Conservation (phyloP, 179 eudicot genomes). For the Actinidia arguta region DNA sequence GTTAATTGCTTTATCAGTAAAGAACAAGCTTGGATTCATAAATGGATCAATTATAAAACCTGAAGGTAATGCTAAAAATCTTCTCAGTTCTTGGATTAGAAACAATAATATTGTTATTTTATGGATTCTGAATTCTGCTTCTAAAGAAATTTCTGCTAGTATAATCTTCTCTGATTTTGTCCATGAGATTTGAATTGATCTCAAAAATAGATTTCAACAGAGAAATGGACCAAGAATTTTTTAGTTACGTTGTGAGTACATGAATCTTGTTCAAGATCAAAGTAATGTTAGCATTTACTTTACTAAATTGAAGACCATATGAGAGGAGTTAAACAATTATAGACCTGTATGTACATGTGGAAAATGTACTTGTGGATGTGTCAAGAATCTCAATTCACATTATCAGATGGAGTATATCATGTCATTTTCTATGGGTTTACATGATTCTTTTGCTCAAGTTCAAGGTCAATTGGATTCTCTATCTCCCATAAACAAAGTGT, state of each 20-base stretch:
- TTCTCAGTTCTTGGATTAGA: background rate
- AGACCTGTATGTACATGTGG: background rate
- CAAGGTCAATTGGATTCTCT: background rate
- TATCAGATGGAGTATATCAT: background rate
- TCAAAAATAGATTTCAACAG: background rate
- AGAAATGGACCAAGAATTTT: too few relatives aligned
- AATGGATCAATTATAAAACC: too few relatives aligned
- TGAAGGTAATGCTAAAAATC: background rate
- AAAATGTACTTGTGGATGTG: background rate
- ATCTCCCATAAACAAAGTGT: background rate
- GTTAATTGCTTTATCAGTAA: too few relatives aligned
- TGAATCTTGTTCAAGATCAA: background rate
- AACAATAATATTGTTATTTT: constrained; percentile 7
- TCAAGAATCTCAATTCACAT: background rate
- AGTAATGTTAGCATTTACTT: background rate
- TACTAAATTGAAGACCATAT: background rate
- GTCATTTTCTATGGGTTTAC: background rate
- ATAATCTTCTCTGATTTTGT: background rate
- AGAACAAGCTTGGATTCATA: too few relatives aligned
- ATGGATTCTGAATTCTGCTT: background rate
- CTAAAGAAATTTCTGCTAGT: background rate
- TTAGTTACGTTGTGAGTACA: background rate
- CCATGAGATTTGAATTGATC: background rate
- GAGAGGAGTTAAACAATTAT: background rate
- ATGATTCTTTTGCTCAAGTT: constrained; percentile 5